A percentile compares a stretch with the other conserved stretches of the same genome.
These are phyloP conservation scores for Erythrobasidium hasegawianum DNA, from an alignment of 1,284 basidiomycete species.

Conservation along the genomic window DNA sequence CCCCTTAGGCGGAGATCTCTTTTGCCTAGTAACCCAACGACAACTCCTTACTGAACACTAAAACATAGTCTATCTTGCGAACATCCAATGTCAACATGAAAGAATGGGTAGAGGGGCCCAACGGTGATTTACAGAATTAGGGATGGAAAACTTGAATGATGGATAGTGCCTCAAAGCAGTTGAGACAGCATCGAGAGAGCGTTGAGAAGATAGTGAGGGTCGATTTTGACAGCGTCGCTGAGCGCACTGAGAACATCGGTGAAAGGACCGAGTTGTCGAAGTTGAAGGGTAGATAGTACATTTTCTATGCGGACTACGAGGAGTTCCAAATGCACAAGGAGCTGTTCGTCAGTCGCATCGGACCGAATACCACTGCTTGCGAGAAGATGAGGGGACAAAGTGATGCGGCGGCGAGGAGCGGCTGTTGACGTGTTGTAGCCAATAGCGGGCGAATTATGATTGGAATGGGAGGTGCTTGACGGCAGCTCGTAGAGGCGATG, in stretches of 20 bases:
- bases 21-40: too few relatives aligned
- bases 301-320: constrained; percentile 68
- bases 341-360: constrained; percentile 69
- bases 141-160: too few relatives aligned
- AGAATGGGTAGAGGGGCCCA: too few relatives aligned
- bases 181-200: constrained; percentile 34
- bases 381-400: constrained; percentile 21
- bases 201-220: constrained; percentile 35
- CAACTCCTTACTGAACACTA: too few relatives aligned
- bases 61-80: too few relatives aligned
- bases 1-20: too few relatives aligned
- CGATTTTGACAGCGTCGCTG: constrained; percentile 39
- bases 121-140: too few relatives aligned
- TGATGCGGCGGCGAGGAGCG: constrained; percentile 16
- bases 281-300: constrained; percentile 59
- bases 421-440: constrained; percentile 48
- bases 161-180: constrained; percentile 28
- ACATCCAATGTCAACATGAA: too few relatives aligned
- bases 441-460: constrained; percentile 56
- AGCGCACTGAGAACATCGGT: constrained; percentile 45
- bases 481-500: constrained; percentile 25
- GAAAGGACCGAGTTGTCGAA: constrained; percentile 46
- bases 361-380: constrained; percentile 55
- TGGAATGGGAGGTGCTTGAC: constrained; percentile 56
- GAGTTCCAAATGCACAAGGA: constrained; percentile 66